Base-by-base conservation (phyloP, 208 protist species). In the Acanthamoeba sp. region DNA sequence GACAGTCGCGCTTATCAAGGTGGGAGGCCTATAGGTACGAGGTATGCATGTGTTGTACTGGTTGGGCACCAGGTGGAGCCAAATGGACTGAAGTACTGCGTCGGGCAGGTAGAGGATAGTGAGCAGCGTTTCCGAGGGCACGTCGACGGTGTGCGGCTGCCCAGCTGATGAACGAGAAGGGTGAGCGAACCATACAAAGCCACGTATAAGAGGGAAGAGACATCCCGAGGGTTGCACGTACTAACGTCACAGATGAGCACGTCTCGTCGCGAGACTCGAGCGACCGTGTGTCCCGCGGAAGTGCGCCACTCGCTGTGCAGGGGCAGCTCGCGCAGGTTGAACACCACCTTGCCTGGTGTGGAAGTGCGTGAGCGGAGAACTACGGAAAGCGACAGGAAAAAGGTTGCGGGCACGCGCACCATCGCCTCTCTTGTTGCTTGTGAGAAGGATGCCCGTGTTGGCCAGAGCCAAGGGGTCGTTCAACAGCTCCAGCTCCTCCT, bases 301-400 rank as follows among this genome's bases (percentile, higher is more conserved):
- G 76, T 85, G 38, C 76, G 76, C 76, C 76, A 85, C 48, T 85
- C 76, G 45, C 76, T 85, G 45, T 85, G 76, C 9, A 85, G 76
- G n/a, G 76, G 76, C 76, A 85, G 12, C 48, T 85, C 76, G n/a
- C 45, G 38, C 27, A 85, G 76, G 76, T 9, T 50, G 76, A 85
- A 85, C 42, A 85, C 76, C 45, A 85, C 76, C 32, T 85, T 85
- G 24, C 76, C 76, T 85, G 42, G 9, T 10, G 1, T 32, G 22
- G 38, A n/a, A n/a, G 24, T 34, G 42, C 5, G 34, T 48, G 42
- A 45, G 36, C 7, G 27, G 9, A 22, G 38, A 52, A 45, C 38
- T 0, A 52, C 5, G 20, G 42, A 34, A 52, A 0, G 1, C 1
- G 36, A 27, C n/a, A 27, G 42, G 5, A 20, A 50, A 45, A 16